Base-by-base conservation (phyloP, 1,139 yeast genomes). In the Saccharomyces hybrid region DNA sequence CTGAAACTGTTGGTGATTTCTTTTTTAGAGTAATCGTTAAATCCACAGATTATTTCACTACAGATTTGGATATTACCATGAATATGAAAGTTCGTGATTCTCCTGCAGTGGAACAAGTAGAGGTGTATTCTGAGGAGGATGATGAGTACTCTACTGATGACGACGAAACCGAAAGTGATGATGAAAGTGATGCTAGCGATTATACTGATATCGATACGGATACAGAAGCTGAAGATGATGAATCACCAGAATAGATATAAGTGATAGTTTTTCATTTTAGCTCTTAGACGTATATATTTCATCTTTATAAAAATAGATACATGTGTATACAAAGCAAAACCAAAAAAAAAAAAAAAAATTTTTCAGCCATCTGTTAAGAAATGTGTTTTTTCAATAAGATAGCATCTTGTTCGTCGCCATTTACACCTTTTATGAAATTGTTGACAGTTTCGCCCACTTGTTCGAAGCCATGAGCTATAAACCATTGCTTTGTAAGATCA, bases 41-140 rank as follows among this genome's bases (percentile, higher is more conserved):
- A 66, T 82, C 84, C 55, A 76, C 85, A 55, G 81, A 84, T 50
- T 86, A 85, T 68, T 86, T 82, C 66, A 89, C 91, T 3, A 72
- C 79, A 28, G 95, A 86, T 67, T 69, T 85, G 23, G 93, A 85
- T 64, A 76, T 84, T 58, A 86, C 89, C 11, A 66, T 86, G 55
- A 74, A 73, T 34, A 77, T 86, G 82, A 74, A 77, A 20, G 90
- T 85, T 29, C 73, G 78, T 58, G 75, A 77, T 16, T 42, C 28
- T n/a, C 79, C 81, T 41, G 81, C 85, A 42, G 63, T 51, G n/a
- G 59, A 62, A 25, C 56, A 55, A 47, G 53, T 56, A 26, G 52
- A 54, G 13, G 46, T 34, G 6, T 26, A 41, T 25, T 13, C 50
- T 8, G 63, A 62, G 26, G 61, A 57, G 11, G 56, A 57, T 2